Conservation (phyloP, 768 basidiomycete species). For the Amyloporia xantha region DNA sequence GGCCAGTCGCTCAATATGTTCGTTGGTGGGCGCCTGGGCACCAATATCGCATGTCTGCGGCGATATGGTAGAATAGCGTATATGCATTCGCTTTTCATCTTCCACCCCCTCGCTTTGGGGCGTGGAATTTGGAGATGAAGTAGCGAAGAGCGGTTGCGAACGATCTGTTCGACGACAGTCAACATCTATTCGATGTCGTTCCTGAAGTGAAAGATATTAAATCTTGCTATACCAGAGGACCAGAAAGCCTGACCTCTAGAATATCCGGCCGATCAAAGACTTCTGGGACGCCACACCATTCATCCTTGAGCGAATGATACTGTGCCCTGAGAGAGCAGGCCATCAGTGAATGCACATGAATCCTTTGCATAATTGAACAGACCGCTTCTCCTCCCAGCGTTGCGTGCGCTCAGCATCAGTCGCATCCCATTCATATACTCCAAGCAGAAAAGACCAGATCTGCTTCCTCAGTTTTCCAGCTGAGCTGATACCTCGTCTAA, state of each 20-base stretch:
- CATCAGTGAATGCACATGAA: no score
- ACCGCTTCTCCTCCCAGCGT: conserved; percentile 63
- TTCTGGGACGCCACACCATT: conserved; percentile 82
- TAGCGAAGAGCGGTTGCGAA: conserved; percentile 81
- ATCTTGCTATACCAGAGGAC: conserved; percentile 2
- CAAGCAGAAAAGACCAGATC: conserved; percentile 89
- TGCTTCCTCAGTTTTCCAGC: conserved; percentile 54
- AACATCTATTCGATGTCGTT: conserved; percentile 92
- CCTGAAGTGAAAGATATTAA: conserved; percentile 33
- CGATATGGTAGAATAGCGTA: conserved; percentile 66
- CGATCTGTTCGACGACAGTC: conserved; percentile 96
- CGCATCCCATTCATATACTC: conserved; percentile 76
- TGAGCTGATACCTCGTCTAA: conserved; percentile 61
- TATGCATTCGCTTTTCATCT: conserved; percentile 50
- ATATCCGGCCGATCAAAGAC: conserved; percentile 77
- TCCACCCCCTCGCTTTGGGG: conserved; percentile 39
- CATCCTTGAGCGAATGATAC: conserved; percentile 65
- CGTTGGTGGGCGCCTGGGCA: conserved; percentile 83
- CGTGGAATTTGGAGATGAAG: conserved; percentile 22
- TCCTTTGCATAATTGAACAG: not conserved
- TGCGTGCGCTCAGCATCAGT: conserved; percentile 52
- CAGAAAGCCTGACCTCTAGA: conserved; percentile 54
- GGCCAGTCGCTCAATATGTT: conserved; percentile 85
- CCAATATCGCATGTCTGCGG: conserved; percentile 69
- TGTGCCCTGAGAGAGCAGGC: conserved; percentile 41